These are phyloP conservation scores for Torrubiella hemipterigena DNA, from an alignment of 2,329 filamentous ascomycete genomes.

Conservation along the genomic window DNA sequence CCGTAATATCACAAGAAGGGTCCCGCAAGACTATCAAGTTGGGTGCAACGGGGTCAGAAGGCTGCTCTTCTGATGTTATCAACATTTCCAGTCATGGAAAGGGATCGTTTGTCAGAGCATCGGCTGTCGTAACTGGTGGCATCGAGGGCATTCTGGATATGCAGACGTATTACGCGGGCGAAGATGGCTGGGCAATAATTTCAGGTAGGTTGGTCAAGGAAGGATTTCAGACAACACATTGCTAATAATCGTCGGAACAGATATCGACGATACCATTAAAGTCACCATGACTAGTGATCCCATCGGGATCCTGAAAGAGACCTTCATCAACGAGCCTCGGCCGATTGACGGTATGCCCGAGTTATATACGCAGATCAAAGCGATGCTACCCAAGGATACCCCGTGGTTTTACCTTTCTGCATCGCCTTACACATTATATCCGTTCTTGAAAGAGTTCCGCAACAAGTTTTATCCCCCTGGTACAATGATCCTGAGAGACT, in stretches of 20 bases:
- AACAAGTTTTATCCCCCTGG: conserved; percentile 60
- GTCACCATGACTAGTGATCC: conserved; percentile 72
- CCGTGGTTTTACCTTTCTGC: conserved; percentile 91
- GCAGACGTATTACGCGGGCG: conserved; percentile 62
- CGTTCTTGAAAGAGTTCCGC: conserved; percentile 69
- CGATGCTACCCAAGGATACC: conserved; percentile 40
- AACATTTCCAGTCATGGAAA: conserved; percentile 33
- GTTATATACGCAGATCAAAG: conserved; percentile 58
- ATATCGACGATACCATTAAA: conserved; percentile 90
- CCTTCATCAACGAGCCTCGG: conserved; percentile 64
- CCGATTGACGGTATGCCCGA: conserved; percentile 74
- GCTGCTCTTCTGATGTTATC: conserved; percentile 55
- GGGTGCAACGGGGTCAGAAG: conserved; percentile 59
- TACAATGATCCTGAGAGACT: conserved; percentile 73
- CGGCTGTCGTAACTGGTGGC: conserved; percentile 37
- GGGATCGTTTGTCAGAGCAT: conserved; percentile 32
- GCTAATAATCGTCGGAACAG: conserved; percentile 30
- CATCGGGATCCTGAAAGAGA: conserved; percentile 68
- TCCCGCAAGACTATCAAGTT: conserved; percentile 33
- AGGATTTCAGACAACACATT: background rate
- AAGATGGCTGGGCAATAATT: conserved; percentile 74
- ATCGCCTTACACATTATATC: conserved; percentile 88
- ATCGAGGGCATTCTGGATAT: conserved; percentile 46
- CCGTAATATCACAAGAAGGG: conserved; percentile 48
- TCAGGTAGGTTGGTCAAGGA: conserved; percentile 37